phyloP scores from a whole-genome alignment of 768 basidiomycete genomes.

The Leucocoprinus birnbaumii region DNA sequence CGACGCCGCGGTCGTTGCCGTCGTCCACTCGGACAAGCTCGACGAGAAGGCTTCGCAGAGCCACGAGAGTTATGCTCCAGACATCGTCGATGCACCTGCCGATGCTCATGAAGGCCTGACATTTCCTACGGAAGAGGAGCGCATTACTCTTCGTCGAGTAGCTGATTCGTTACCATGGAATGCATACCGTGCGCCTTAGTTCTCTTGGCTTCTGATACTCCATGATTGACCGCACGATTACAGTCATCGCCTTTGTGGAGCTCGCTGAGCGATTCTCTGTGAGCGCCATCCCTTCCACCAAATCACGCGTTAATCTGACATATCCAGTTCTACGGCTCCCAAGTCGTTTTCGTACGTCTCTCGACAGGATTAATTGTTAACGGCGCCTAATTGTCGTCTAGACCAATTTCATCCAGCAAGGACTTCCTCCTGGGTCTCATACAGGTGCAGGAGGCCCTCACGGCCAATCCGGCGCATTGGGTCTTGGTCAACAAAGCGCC shows the following conservation, averaged over 20 bases:
- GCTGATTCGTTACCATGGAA: slow-evolving; percentile 58
- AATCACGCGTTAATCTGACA: background rate
- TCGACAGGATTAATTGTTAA: background rate
- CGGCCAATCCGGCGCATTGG: slow-evolving; percentile 68
- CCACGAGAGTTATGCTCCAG: background rate
- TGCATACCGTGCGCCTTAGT: slow-evolving; percentile 40
- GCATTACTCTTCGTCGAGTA: slow-evolving; percentile 54
- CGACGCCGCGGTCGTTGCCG: background rate
- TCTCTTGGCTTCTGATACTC: slow-evolving; percentile 2
- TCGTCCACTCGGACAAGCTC: background rate
- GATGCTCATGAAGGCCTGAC: slow-evolving; percentile 45
- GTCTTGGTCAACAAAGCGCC: slow-evolving; percentile 62
- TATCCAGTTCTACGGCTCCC: slow-evolving; percentile 39
- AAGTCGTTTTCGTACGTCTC: slow-evolving; percentile 45
- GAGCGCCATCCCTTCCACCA: slow-evolving; percentile 10
- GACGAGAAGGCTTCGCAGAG: background rate
- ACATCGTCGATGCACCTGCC: background rate
- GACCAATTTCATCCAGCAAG: slow-evolving; percentile 77
- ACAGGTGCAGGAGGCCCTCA: slow-evolving; percentile 56
- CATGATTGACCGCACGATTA: background rate
- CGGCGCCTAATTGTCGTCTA: slow-evolving; percentile 16
- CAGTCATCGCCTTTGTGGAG: slow-evolving; percentile 67
- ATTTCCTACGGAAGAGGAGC: slow-evolving; percentile 65
- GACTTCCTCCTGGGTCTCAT: slow-evolving; percentile 58
- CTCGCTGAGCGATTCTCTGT: slow-evolving; percentile 75